A percentile compares a stretch with the other conserved stretches of the same genome.
These are phyloP conservation scores for Cladophialophora yegresii DNA, from an alignment of 2,329 filamentous ascomycete species.

Conservation along the genomic window DNA sequence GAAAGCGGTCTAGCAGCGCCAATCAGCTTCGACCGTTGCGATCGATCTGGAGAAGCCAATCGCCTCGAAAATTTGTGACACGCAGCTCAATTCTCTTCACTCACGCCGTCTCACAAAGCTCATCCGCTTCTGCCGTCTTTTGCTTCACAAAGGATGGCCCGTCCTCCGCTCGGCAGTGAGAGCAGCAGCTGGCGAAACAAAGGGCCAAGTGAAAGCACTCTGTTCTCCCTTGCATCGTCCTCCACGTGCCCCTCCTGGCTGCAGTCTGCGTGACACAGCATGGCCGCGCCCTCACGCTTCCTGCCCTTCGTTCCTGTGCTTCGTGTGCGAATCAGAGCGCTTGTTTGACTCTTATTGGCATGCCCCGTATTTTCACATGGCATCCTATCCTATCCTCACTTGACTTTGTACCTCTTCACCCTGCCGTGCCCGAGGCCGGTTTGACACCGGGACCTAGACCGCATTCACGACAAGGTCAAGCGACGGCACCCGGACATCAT, in stretches of 20 bases:
- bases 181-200: constrained; percentile 9
- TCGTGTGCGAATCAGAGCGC: constrained; percentile 33
- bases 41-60: constrained; percentile 18
- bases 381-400: neutral
- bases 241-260: constrained; percentile 11
- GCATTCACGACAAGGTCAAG: neutral
- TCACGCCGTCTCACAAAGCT: constrained; percentile 3
- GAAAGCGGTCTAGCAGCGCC: constrained; percentile 13
- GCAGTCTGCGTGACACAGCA: constrained; percentile 15
- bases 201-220: neutral
- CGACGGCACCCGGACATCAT: constrained; percentile 40
- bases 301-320: constrained; percentile 31
- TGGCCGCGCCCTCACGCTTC: constrained; percentile 27
- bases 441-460: neutral
- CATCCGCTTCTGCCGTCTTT: neutral
- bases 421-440: constrained; percentile 1
- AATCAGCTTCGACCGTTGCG: constrained; percentile 11
- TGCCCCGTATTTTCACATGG: constrained; percentile 6
- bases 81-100: constrained; percentile 10
- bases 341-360: constrained; percentile 21
- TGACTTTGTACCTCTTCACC: constrained; percentile 3
- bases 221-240: neutral
- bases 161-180: constrained; percentile 13
- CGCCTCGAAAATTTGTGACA: constrained; percentile 12
- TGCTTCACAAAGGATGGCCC: constrained; percentile 5